Evolutionary conservation across 192 early-diverging fungal species (phyloP).

Genomic region (Geranomyces michiganensis): DNA sequence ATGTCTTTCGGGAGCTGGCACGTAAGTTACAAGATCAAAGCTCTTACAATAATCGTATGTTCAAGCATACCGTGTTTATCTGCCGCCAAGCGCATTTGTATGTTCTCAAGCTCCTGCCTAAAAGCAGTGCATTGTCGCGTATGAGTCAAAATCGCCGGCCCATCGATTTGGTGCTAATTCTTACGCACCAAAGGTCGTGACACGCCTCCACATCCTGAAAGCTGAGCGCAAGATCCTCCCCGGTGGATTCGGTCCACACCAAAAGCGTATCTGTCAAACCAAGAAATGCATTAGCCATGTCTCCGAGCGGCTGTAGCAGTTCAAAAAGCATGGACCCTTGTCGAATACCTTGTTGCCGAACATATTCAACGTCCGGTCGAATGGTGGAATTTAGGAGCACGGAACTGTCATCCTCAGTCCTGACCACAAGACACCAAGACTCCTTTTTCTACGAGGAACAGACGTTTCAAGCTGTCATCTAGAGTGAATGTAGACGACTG

Average conservation of each 20-base stretch:
- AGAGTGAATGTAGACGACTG: background rate
- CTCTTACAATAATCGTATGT: no score
- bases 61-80: slow-evolving; percentile 38
- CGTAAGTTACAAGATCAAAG: no score
- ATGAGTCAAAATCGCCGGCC: no score
- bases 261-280: slow-evolving; percentile 89
- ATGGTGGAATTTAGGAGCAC: slow-evolving; percentile 75
- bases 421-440: slow-evolving; percentile 40
- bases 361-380: slow-evolving; percentile 68
- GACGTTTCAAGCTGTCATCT: background rate
- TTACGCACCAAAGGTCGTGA: slow-evolving; percentile 72
- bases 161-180: slow-evolving; percentile 18
- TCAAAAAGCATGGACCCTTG: no score
- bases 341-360: slow-evolving; percentile 78
- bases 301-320: no score
- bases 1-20: slow-evolving; percentile 26
- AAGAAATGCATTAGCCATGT: no score
- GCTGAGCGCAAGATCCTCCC: slow-evolving; percentile 85
- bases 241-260: slow-evolving; percentile 84
- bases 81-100: slow-evolving; percentile 46
- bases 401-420: slow-evolving; percentile 40
- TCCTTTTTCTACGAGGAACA: slow-evolving; percentile 27
- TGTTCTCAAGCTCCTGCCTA: slow-evolving; percentile 40
- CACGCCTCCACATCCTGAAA: slow-evolving; percentile 93
- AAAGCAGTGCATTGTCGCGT: slow-evolving; percentile 40